A percentile compares a stretch with the other conserved stretches of the same genome.
phyloP scores from a whole-genome alignment of 805 yeast species.

The Metschnikowia shivogae region DNA sequence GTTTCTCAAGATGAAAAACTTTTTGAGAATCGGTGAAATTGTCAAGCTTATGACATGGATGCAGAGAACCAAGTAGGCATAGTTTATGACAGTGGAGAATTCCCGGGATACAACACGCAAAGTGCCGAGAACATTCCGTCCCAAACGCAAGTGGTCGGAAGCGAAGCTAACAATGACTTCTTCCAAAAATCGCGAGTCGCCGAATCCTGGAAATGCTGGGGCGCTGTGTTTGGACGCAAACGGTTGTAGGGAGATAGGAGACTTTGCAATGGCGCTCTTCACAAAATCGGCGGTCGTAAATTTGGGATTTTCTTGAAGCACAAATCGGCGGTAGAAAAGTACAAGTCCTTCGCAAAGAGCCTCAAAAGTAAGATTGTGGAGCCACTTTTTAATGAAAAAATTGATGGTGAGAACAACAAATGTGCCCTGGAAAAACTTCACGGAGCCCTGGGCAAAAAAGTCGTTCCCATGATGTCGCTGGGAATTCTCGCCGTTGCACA shows the following conservation, averaged over 20 bases:
- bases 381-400: conserved; percentile 15
- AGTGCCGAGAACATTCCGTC: conserved; percentile 3
- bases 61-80: conserved; percentile 22
- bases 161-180: not conserved
- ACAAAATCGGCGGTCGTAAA: not conserved
- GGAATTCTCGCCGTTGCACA: conserved; percentile 7
- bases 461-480: conserved; percentile 4
- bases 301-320: not conserved
- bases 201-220: not conserved
- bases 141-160: conserved; percentile 5
- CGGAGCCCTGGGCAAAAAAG: conserved; percentile 13
- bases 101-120: conserved; percentile 13
- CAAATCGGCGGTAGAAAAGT: conserved; percentile 2
- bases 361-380: conserved; percentile 1
- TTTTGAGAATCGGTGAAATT: conserved; percentile 16
- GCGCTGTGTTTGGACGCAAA: not conserved
- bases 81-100: conserved; percentile 12
- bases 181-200: not conserved
- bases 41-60: conserved; percentile 25
- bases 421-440: conserved; percentile 20
- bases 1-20: conserved; percentile 16
- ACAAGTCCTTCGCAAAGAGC: not conserved
- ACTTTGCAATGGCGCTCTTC: not conserved
- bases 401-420: conserved; percentile 18
- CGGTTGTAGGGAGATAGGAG: conserved; percentile 2